Evolutionary conservation across 2,329 filamentous ascomycete species (phyloP).

Genomic region (Penicillium concentricum): DNA sequence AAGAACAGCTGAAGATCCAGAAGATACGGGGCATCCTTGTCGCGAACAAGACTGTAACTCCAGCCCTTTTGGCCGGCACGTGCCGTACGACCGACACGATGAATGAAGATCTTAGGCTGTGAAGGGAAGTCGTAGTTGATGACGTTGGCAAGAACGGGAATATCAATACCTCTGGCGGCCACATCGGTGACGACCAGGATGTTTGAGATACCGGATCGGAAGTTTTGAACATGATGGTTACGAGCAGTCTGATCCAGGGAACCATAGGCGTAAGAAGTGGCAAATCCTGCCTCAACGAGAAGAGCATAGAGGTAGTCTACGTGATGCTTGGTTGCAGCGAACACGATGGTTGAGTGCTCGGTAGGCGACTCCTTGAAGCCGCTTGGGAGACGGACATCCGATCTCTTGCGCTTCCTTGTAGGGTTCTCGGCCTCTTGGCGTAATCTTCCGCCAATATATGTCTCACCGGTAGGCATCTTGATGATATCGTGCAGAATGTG

Average conservation of each 20-base stretch:
- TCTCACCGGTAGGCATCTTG: slow-evolving; percentile 73
- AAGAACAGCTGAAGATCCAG: slow-evolving; percentile 93
- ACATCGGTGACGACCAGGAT: slow-evolving; percentile 96
- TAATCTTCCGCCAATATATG: slow-evolving; percentile 51
- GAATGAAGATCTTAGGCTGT: slow-evolving; percentile 94
- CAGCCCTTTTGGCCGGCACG: slow-evolving; percentile 89
- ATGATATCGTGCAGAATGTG: slow-evolving; percentile 90
- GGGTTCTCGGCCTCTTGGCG: slow-evolving; percentile 50
- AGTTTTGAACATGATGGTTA: slow-evolving; percentile 87
- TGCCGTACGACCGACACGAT: slow-evolving; percentile 92
- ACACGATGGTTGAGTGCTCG: slow-evolving; percentile 89
- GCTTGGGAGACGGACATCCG: slow-evolving; percentile 50
- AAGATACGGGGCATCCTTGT: slow-evolving; percentile 86
- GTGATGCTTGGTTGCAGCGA: slow-evolving; percentile 93
- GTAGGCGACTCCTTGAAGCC: slow-evolving; percentile 70
- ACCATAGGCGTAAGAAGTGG: slow-evolving; percentile 92
- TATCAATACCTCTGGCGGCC: slow-evolving; percentile 95
- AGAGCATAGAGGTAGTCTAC: slow-evolving; percentile 87
- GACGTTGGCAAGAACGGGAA: slow-evolving; percentile 91
- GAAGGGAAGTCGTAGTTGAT: slow-evolving; percentile 99
- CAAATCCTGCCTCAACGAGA: slow-evolving; percentile 78
- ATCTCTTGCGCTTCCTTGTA: slow-evolving; percentile 49
- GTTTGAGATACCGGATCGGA: slow-evolving; percentile 78
- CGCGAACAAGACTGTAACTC: slow-evolving; percentile 89
- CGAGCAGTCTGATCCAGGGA: slow-evolving; percentile 91